phyloP scores from a whole-genome alignment of 257 asterid species.

The Striga asiatica region DNA sequence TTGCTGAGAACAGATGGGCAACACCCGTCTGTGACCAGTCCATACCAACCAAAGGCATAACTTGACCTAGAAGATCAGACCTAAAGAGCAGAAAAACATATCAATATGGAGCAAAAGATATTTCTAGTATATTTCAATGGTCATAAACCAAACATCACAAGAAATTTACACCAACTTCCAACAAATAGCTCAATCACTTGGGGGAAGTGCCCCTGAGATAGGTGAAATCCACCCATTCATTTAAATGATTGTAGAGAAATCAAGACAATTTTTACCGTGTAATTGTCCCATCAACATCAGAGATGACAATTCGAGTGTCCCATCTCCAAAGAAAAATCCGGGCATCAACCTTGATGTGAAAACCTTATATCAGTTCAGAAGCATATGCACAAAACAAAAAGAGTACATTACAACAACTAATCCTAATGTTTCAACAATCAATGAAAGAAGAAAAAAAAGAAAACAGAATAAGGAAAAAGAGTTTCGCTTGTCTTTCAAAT shows the following conservation, averaged over 20 bases:
- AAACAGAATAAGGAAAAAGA: background rate
- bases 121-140: background rate
- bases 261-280: conserved; percentile 46
- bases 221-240: too few species aligned
- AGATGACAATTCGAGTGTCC: conserved; percentile 77
- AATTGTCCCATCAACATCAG: conserved; percentile 98
- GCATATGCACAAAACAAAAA: background rate
- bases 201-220: background rate
- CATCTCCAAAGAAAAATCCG: conserved; percentile 85
- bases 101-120: background rate
- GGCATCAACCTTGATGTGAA: conserved; percentile 71
- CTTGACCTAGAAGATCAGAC: conserved; percentile 90
- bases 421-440: background rate
- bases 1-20: conserved; percentile 90
- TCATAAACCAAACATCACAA: background rate
- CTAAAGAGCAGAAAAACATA: conserved; percentile 21
- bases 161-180: background rate
- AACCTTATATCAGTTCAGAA: conserved; percentile 17
- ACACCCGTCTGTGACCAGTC: conserved; percentile 99
- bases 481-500: too few species aligned
- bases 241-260: background rate
- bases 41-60: conserved; percentile 96
- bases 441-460: background rate
- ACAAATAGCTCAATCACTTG: background rate
- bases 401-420: background rate